Conservation (phyloP, 2,329 filamentous ascomycete genomes). For the Setomelanomma holmii region DNA sequence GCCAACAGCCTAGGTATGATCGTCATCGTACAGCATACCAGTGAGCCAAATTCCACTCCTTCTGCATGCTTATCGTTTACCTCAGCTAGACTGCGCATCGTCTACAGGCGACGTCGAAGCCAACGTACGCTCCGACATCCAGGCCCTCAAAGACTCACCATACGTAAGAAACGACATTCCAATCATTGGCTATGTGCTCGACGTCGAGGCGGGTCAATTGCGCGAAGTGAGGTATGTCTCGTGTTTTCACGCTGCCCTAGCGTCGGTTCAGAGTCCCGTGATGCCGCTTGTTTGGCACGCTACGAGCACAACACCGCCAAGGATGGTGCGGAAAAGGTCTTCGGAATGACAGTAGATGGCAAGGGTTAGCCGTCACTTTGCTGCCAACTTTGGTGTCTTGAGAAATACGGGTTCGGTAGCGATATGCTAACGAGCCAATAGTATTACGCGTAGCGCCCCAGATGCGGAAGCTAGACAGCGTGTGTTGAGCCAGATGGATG, state of each 20-base stretch:
- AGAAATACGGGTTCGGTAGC: neutral
- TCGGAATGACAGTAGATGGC: neutral
- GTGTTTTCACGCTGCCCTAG: neutral
- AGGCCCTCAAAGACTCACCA: conserved; percentile 12
- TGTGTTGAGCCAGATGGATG: conserved; percentile 19
- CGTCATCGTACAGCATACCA: conserved; percentile 27
- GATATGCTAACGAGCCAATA: conserved; percentile 12
- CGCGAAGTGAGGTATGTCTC: conserved; percentile 30
- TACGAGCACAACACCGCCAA: neutral
- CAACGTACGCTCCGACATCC: conserved; percentile 23
- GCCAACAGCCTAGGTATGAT: conserved; percentile 24
- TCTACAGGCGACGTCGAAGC: conserved; percentile 11
- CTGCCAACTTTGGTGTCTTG: neutral
- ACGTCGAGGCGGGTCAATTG: conserved; percentile 16
- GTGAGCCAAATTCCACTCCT: conserved; percentile 8
- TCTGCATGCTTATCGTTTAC: neutral
- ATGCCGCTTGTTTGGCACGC: conserved; percentile 7
- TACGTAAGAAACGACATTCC: conserved; percentile 24
- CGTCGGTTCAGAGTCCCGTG: neutral
- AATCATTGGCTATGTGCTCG: conserved; percentile 28
- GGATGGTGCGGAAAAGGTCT: neutral
- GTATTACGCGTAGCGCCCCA: conserved; percentile 15
- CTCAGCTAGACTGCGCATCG: conserved; percentile 16
- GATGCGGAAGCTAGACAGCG: conserved; percentile 20
- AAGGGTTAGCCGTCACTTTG: neutral